Percentiles rank a stretch among this genome's conserved stretches.
Conservation (phyloP, 352 stramenopile genomes). For the Phytophthora quininea region DNA sequence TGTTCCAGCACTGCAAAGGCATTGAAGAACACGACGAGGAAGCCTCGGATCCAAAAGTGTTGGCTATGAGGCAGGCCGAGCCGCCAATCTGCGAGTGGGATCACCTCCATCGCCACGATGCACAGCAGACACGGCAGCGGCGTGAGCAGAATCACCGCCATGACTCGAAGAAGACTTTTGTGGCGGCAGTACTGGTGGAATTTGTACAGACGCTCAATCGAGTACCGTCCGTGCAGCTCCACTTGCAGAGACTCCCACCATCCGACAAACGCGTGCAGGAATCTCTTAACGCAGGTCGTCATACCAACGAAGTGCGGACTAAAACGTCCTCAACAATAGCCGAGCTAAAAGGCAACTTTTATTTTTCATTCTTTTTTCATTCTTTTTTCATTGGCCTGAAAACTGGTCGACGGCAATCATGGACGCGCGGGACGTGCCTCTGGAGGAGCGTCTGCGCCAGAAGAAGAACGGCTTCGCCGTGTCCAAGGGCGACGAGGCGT, state of each 20-base stretch:
- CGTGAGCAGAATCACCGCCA: constrained; percentile 11
- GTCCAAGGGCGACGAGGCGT: constrained; percentile 16
- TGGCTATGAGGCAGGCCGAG: constrained; percentile 18
- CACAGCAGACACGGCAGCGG: constrained; percentile 22
- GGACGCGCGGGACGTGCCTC: constrained; percentile 66
- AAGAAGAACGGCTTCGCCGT: constrained; percentile 80
- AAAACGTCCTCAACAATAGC: too few relatives aligned
- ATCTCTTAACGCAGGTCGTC: neutral
- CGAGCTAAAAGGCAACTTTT: too few relatives aligned
- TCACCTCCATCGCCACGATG: constrained; percentile 19
- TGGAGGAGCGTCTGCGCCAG: constrained; percentile 76
- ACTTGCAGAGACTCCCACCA: constrained; percentile 30
- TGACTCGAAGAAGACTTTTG: constrained; percentile 1
- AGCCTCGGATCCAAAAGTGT: constrained; percentile 26
- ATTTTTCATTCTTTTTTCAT: neutral
- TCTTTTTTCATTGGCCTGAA: constrained; percentile 8
- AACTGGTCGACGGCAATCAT: neutral
- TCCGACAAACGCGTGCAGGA: neutral
- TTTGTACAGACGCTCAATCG: constrained; percentile 21
- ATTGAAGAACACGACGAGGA: constrained; percentile 24
- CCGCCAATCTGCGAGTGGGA: constrained; percentile 26
- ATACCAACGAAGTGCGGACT: neutral
- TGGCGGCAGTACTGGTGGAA: constrained; percentile 16
- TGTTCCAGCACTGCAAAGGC: constrained; percentile 25
- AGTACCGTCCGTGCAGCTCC: constrained; percentile 36